A percentile compares a stretch with the other conserved stretches of the same genome.
phyloP scores from a whole-genome alignment of 805 yeast genomes.

The Candida glaebosa region DNA sequence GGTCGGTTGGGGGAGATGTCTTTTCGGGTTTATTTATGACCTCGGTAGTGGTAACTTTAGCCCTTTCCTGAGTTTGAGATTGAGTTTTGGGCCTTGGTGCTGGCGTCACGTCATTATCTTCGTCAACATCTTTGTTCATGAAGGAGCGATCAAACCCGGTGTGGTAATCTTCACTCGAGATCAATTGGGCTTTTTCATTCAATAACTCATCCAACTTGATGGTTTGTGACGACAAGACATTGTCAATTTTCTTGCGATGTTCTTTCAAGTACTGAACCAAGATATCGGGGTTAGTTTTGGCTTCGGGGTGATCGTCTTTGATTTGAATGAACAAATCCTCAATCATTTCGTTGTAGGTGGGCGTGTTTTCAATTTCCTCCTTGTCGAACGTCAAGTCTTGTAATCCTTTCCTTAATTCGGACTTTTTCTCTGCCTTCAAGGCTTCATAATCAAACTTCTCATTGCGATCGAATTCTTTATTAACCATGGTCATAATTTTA shows the following conservation, averaged over 20 bases:
- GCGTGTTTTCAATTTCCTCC: conserved; percentile 40
- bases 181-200: conserved; percentile 68
- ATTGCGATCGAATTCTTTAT: conserved; percentile 49
- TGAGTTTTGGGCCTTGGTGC: neutral
- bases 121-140: conserved; percentile 53
- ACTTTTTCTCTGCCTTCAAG: conserved; percentile 35
- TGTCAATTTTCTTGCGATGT: conserved; percentile 70
- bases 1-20: conserved; percentile 11
- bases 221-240: conserved; percentile 59
- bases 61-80: conserved; percentile 2
- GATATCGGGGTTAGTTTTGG: conserved; percentile 33
- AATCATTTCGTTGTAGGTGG: conserved; percentile 87
- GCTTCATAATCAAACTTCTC: conserved; percentile 53
- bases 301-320: conserved; percentile 54
- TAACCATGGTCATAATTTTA: conserved; percentile 38
- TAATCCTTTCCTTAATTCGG: conserved; percentile 43
- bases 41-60: conserved; percentile 25
- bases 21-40: conserved; percentile 15
- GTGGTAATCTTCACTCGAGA: conserved; percentile 86
- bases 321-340: conserved; percentile 84
- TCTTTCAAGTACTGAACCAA: conserved; percentile 40
- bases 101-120: conserved; percentile 14
- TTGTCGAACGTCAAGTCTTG: conserved; percentile 33
- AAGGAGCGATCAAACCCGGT: conserved; percentile 90
- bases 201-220: conserved; percentile 64